These are phyloP conservation scores for Alternaria incomplexa DNA, from an alignment of 2,329 filamentous ascomycete genomes.

Conservation along the genomic window DNA sequence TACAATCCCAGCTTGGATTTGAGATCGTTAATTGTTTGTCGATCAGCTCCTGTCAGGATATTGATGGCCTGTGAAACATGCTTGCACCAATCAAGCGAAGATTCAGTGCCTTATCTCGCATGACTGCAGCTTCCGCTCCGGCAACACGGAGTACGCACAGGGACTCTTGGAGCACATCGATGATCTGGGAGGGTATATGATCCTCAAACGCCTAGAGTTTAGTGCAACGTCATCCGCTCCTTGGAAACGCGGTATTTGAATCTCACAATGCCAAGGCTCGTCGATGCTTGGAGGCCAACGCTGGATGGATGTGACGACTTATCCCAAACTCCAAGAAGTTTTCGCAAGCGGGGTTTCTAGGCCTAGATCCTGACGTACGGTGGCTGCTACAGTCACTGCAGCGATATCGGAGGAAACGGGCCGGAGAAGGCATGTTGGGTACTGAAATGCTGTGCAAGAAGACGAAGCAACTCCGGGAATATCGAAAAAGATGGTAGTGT, in stretches of 20 bases:
- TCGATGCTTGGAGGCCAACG: background rate
- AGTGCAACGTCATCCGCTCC: constrained; percentile 13
- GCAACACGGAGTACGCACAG: background rate
- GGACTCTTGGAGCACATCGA: background rate
- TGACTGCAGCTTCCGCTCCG: background rate
- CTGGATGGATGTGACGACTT: background rate
- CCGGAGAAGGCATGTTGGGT: constrained; percentile 8
- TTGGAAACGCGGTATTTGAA: background rate
- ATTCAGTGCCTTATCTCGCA: constrained; percentile 51
- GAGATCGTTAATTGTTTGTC: constrained; percentile 2
- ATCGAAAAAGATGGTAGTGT: background rate
- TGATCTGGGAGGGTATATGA: background rate
- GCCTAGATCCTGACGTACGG: constrained; percentile 4
- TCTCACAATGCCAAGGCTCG: background rate
- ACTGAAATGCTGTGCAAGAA: background rate
- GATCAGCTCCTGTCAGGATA: constrained; percentile 10
- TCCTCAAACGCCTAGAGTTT: background rate
- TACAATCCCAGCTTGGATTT: background rate
- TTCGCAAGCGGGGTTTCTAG: background rate
- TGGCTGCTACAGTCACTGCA: constrained; percentile 3
- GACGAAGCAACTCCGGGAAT: constrained; percentile 3
- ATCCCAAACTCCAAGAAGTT: background rate
- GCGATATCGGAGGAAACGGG: constrained; percentile 16
- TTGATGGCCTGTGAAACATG: constrained; percentile 11
- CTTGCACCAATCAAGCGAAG: constrained; percentile 21